A percentile compares a stretch with the other conserved stretches of the same genome.
These are phyloP conservation scores for Myxozyma kluyveri DNA, from an alignment of 805 yeast genomes.

Conservation along the genomic window DNA sequence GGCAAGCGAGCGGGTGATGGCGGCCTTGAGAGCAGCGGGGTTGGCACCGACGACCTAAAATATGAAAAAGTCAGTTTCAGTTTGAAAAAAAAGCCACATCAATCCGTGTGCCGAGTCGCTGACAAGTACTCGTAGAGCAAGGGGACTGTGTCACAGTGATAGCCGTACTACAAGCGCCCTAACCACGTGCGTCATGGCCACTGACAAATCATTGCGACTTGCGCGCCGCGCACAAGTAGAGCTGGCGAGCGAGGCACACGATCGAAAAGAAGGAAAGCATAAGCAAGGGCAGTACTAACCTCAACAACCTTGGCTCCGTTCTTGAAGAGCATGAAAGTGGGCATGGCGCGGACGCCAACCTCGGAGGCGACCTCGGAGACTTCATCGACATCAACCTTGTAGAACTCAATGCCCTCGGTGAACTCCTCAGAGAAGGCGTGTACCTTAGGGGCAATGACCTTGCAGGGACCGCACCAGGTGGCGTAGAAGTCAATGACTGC, in stretches of 20 bases:
- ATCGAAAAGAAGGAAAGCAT: slow-evolving; percentile 16
- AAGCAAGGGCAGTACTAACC: slow-evolving; percentile 57
- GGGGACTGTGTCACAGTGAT: no score
- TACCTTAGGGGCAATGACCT: slow-evolving; percentile 90
- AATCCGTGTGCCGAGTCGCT: no score
- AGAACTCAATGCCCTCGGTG: slow-evolving; percentile 60
- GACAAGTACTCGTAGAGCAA: no score
- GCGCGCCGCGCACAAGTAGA: neutral
- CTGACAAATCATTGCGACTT: neutral
- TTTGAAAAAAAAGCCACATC: no score
- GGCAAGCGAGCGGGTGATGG: slow-evolving; percentile 26
- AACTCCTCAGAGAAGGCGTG: slow-evolving; percentile 70
- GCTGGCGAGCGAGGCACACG: neutral
- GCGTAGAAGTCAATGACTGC: slow-evolving; percentile 96
- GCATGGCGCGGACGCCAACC: slow-evolving; percentile 62
- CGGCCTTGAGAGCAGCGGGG: slow-evolving; percentile 31
- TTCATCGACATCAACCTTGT: slow-evolving; percentile 90
- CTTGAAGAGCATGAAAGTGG: slow-evolving; percentile 74
- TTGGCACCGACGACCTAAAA: slow-evolving; percentile 31
- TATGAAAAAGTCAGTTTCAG: no score
- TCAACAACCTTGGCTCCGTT: slow-evolving; percentile 67
- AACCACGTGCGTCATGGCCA: neutral
- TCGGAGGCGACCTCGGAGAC: slow-evolving; percentile 71
- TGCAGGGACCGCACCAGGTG: slow-evolving; percentile 99
- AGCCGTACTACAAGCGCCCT: no score